These are phyloP conservation scores for Backusella parvicylindrica DNA, from an alignment of 192 early-diverging fungal species.

Conservation along the genomic window DNA sequence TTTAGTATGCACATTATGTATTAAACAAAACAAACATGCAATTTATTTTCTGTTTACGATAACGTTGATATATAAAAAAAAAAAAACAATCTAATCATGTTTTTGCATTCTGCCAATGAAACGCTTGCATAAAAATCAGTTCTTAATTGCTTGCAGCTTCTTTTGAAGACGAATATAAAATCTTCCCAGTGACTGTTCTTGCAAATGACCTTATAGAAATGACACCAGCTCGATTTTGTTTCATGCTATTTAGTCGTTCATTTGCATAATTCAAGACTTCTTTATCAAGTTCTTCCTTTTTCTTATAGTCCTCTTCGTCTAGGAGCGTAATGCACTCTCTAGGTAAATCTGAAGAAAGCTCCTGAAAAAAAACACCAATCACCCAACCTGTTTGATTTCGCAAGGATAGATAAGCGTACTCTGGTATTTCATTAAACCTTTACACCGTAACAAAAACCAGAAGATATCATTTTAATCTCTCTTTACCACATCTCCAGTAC, in stretches of 20 bases:
- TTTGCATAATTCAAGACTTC: not conserved
- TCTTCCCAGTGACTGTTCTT: not conserved
- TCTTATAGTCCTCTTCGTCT: not conserved
- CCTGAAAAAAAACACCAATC: not conserved
- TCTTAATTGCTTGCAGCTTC: not conserved
- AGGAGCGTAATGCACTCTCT: not conserved
- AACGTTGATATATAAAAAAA: no score
- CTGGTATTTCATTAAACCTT: constrained; percentile 86
- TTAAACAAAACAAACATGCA: no score
- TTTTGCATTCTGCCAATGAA: no score
- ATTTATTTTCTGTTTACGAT: no score
- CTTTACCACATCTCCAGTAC: constrained; percentile 80
- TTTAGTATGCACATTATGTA: no score
- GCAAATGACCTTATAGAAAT: not conserved
- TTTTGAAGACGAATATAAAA: not conserved
- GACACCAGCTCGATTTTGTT: not conserved
- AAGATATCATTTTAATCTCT: constrained; percentile 70
- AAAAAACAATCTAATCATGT: no score
- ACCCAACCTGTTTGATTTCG: constrained; percentile 63
- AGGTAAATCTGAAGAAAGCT: not conserved
- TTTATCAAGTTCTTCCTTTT: not conserved
- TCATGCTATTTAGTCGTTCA: not conserved
- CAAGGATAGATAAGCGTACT: constrained; percentile 87
- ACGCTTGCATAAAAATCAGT: no score
- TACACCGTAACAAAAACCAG: constrained; percentile 74